Base-by-base conservation (phyloP, 208 protist genomes). In the Strigomonas culicis region DNA sequence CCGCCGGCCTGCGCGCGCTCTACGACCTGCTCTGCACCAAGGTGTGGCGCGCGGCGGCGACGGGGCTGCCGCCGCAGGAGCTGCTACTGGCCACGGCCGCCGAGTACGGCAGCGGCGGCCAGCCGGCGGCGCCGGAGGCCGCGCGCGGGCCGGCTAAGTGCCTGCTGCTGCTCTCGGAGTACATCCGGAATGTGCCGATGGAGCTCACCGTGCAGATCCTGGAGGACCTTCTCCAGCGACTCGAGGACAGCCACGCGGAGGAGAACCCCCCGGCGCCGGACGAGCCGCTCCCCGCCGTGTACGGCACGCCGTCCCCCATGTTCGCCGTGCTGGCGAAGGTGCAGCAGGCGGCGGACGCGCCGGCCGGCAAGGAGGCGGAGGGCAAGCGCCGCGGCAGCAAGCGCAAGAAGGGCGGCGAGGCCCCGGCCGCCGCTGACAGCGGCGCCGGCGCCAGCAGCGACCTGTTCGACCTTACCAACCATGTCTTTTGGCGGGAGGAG, bases 401-500 rank as follows among this genome's bases (percentile, higher is more conserved):
- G 27, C 3, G n/a, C 8, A 52, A 47, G 58, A 15, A 64, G 10
- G 55, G 55, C 11, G 22, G 11, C 7, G 28, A 57, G 51, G 28
- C 7, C 3, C 15, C 7, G 2, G 21, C 19, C 2, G 15, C 11
- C 4, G 51, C 2, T 21, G n/a, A 31, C 30, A 60, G 49, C 10
- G 69, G 53, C 10, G 10, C 6, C 4, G 58, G 68, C 31, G 77
- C 74, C 21, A 30, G n/a, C 64, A 19, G 68, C 77, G 25, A 57
- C 66, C 70, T 77, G n/a, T 64, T 81, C 2, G 84, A 90, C 59
- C 70, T 92, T 21, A 66, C 50, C 17, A 63, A 80, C 44, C 93
- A 88, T 64, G 70, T 91, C 56, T 96, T 96, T 60, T 96, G 90
- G 88, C 77, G 86, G n/a, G 81, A 93, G 74, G 87, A 96, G 74